Conservation (phyloP, 371 early-diverging fungal genomes). For the Apophysomyces sp. region DNA sequence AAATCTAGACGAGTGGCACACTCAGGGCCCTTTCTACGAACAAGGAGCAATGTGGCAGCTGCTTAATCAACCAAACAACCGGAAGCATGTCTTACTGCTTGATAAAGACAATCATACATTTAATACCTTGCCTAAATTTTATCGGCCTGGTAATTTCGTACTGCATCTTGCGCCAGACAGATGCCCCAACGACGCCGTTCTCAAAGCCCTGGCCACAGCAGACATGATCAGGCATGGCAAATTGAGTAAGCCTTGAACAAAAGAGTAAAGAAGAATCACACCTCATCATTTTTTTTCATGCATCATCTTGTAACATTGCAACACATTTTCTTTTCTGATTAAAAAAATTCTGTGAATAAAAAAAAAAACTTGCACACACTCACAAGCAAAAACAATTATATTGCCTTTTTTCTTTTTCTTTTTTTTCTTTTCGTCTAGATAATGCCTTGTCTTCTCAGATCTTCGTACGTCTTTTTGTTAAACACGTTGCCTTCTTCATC, state of each 20-base stretch:
- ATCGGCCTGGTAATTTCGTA: constrained; percentile 57
- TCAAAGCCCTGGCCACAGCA: constrained; percentile 49
- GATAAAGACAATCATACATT: constrained; percentile 61
- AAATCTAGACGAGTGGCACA: constrained; percentile 44
- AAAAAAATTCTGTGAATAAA: too few species aligned
- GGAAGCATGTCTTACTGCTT: constrained; percentile 38
- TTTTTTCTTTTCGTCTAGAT: constrained; percentile 49
- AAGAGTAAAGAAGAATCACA: neutral
- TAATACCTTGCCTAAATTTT: constrained; percentile 57
- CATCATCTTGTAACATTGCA: neutral
- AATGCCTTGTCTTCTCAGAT: constrained; percentile 90
- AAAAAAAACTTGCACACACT: neutral
- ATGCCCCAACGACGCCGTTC: constrained; percentile 58
- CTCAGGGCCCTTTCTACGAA: constrained; percentile 48
- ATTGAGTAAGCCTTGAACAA: too few species aligned
- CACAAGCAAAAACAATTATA: neutral
- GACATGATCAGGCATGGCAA: constrained; percentile 30
- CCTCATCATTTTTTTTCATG: neutral
- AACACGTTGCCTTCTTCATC: constrained; percentile 97
- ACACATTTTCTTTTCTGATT: neutral
- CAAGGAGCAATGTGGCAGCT: constrained; percentile 67
- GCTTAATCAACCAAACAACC: constrained; percentile 33
- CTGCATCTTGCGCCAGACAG: constrained; percentile 67
- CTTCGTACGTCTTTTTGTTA: constrained; percentile 97
- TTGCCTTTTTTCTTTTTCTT: neutral